Percentiles rank a stretch among this genome's conserved stretches.
Conservation (phyloP, 2,329 filamentous ascomycete species). For the Cylindrodendrum hubeiense region DNA sequence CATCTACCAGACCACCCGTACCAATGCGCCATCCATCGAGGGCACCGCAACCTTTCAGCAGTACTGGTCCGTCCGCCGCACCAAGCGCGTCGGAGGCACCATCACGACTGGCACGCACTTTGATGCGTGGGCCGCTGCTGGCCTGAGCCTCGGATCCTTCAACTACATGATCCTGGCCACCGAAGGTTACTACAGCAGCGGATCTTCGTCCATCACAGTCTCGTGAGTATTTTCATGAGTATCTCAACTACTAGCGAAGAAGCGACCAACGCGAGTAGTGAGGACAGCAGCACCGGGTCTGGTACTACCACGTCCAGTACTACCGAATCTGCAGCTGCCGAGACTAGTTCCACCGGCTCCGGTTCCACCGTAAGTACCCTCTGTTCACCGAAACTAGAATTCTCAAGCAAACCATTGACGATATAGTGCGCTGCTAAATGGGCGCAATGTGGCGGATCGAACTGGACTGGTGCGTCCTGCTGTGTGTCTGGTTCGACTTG, state of each 20-base stretch:
- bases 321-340: too few relatives aligned
- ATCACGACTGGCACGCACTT: conserved; percentile 65
- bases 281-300: conserved; percentile 16
- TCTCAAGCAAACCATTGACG: not conserved
- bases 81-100: conserved; percentile 62
- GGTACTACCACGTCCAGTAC: conserved; percentile 5
- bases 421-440: conserved; percentile 36
- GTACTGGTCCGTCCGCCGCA: conserved; percentile 63
- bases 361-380: conserved; percentile 19
- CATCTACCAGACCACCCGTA: conserved; percentile 50
- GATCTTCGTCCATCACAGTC: conserved; percentile 60
- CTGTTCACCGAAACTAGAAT: too few relatives aligned
- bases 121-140: conserved; percentile 61
- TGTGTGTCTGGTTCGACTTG: conserved; percentile 40
- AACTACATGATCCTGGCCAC: conserved; percentile 68
- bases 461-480: conserved; percentile 41
- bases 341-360: not conserved
- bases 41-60: conserved; percentile 64
- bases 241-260: not conserved
- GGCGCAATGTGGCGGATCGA: conserved; percentile 40
- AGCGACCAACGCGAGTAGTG: too few relatives aligned
- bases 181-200: conserved; percentile 64
- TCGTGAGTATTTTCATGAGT: too few relatives aligned
- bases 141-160: conserved; percentile 60
- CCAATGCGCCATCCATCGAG: conserved; percentile 59